Conservation (phyloP, 495 filamentous ascomycete genomes). For the Annulohypoxylon bovei region DNA sequence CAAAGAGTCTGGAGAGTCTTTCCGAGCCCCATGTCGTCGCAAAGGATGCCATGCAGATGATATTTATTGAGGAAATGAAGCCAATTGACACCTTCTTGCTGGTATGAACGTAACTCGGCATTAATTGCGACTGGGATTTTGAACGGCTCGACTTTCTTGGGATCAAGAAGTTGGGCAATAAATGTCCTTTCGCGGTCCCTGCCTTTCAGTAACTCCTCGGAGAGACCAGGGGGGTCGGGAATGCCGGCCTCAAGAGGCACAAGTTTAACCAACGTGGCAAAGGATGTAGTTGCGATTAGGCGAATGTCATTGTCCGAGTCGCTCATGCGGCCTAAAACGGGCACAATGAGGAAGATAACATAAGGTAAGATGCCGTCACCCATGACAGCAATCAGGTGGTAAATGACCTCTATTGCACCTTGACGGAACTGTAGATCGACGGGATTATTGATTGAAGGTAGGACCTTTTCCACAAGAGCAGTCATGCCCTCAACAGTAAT, state of each 20-base stretch:
- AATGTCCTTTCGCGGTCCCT: slow-evolving; percentile 94
- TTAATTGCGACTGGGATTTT: slow-evolving; percentile 95
- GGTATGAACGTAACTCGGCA: slow-evolving; percentile 92
- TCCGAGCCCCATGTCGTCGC: slow-evolving; percentile 98
- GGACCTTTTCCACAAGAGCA: slow-evolving; percentile 88
- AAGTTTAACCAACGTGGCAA: slow-evolving; percentile 96
- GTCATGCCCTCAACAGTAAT: slow-evolving; percentile 96
- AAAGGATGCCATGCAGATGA: slow-evolving; percentile 96
- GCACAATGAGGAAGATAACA: slow-evolving; percentile 99
- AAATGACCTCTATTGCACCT: slow-evolving; percentile 92
- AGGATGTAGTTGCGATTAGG: slow-evolving; percentile 94
- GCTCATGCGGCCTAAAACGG: slow-evolving; percentile 97
- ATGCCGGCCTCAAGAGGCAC: slow-evolving; percentile 98
- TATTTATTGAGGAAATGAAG: slow-evolving; percentile 97
- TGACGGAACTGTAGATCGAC: slow-evolving; percentile 87
- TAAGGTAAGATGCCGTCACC: slow-evolving; percentile 95
- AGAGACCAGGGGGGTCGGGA: slow-evolving; percentile 93
- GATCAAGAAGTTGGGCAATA: slow-evolving; percentile 94
- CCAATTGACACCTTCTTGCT: slow-evolving; percentile 99
- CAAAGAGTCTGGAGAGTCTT: slow-evolving; percentile 98
- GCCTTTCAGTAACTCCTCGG: slow-evolving; percentile 84
- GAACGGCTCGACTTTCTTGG: slow-evolving; percentile 94
- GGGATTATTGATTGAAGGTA: slow-evolving; percentile 89
- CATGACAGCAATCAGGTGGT: slow-evolving; percentile 97
- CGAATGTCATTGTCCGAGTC: slow-evolving; percentile 96